Evolutionary conservation across 192 early-diverging fungal species (phyloP).

Genomic region (Coemansia sp.): DNA sequence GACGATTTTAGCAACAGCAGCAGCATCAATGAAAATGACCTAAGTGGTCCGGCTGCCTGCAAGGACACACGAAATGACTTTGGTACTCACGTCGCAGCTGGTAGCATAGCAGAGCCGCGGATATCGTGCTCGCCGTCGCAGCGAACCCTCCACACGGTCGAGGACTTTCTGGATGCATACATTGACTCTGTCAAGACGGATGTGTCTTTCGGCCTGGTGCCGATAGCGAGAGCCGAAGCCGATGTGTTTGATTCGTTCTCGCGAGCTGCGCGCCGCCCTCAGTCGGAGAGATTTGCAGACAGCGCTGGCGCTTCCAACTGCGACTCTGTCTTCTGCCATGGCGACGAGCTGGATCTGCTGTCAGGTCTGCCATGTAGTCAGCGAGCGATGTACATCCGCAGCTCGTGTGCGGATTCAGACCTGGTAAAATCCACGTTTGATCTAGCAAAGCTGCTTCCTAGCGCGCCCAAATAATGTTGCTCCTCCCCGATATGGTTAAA

Average conservation of each 20-base stretch:
- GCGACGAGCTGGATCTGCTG: constrained; percentile 1
- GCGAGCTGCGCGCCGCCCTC: constrained; percentile 17
- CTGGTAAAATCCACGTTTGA: constrained; percentile 52
- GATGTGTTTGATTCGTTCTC: constrained; percentile 20
- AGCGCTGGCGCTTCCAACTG: not conserved
- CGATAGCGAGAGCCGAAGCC: not conserved
- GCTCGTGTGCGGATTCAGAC: constrained; percentile 41
- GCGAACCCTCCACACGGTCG: constrained; percentile 8
- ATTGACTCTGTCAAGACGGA: constrained; percentile 1
- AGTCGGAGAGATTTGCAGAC: constrained; percentile 36
- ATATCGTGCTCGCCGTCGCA: constrained; percentile 32
- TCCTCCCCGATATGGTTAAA: not conserved
- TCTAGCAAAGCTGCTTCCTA: constrained; percentile 48
- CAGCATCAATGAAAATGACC: not conserved
- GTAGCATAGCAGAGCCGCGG: not conserved
- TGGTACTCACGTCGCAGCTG: not conserved
- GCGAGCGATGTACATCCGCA: constrained; percentile 48
- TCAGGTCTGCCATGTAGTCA: constrained; percentile 12
- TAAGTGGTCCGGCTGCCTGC: not conserved
- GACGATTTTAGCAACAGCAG: not conserved
- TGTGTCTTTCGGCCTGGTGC: not conserved
- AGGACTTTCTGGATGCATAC: not conserved
- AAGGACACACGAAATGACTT: not conserved
- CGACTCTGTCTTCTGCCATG: constrained; percentile 5
- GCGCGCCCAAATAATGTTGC: constrained; percentile 13